Base-by-base conservation (phyloP, 352 stramenopile genomes). In the Pythium plurisporium region DNA sequence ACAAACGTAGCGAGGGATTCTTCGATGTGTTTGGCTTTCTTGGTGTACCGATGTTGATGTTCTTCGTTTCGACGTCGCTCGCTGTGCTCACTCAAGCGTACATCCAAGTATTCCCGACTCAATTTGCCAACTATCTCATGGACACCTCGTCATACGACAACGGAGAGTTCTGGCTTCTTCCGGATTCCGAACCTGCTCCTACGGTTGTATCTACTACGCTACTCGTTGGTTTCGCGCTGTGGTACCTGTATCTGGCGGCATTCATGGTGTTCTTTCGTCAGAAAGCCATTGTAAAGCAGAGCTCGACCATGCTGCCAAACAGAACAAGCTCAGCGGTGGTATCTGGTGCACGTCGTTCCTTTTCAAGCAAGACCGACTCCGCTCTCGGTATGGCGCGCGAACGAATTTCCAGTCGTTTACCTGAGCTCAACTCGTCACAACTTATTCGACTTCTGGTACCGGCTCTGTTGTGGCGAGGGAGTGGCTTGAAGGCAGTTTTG, bases 141-240 rank as follows among this genome's bases (percentile, higher is more conserved):
- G 47, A 70, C 34, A 86, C 75, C 1, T 55, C 65, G 11, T 53
- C 33, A 8, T 67, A 73, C 15, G 73, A 86, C 42, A 64, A 69
- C 12, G 76, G 76, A 12, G 67, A 83, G 12, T 86, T 86, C 33
- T 67, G 78, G 50, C 50, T 82, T 34, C 58, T 80, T 30, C 59
- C 69, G 0, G 62, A 74, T 25, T 60, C 70, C 2, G 67, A 72
- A 14, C 37, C 55, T 6, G 58, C 29, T 1, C 71, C 72, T 1
- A 69, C 69, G 8, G 63, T 74, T 23, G 58, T 69, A 8, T 72
- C 71, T 8, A 62, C 67, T 2, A 34, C 63, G 8, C 49, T 74
- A 30, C 43, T 86, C 6, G 45, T 70, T 19, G 40, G 70, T 11
- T 75, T 76, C 31, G 67, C 50, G 3, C 57, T 34, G 2, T 67